These are phyloP conservation scores for Alternaria atra DNA, from an alignment of 2,329 filamentous ascomycete genomes.

Conservation along the genomic window DNA sequence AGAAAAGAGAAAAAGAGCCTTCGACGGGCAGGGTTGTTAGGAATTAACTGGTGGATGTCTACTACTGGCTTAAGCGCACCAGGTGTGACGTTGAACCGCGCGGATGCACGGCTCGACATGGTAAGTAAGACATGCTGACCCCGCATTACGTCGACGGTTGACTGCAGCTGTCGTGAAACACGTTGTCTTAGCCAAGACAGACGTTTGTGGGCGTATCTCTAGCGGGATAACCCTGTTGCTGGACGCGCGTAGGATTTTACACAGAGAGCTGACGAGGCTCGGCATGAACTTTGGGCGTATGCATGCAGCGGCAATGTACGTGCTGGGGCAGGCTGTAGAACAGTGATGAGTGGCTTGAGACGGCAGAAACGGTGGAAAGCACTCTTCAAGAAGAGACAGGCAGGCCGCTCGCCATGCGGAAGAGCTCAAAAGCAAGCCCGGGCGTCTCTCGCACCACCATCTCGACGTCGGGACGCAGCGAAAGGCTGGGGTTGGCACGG, in stretches of 20 bases:
- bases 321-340: neutral
- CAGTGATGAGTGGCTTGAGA: neutral
- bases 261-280: conserved; percentile 4
- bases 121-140: conserved; percentile 11
- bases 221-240: neutral
- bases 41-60: neutral
- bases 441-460: conserved; percentile 56
- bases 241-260: conserved; percentile 4
- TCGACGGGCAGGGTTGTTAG: neutral
- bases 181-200: conserved; percentile 3
- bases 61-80: neutral
- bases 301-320: conserved; percentile 5
- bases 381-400: conserved; percentile 49
- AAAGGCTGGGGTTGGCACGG: conserved; percentile 56
- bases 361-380: neutral
- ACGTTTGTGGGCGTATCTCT: neutral
- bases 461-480: conserved; percentile 57
- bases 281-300: neutral
- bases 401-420: conserved; percentile 58
- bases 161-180: conserved; percentile 12
- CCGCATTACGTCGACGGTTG: conserved; percentile 6
- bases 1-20: neutral
- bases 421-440: conserved; percentile 59
- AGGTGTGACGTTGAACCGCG: conserved; percentile 1
- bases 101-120: conserved; percentile 4